A percentile compares a stretch with the other conserved stretches of the same genome.
Evolutionary conservation across 768 basidiomycete species (phyloP).

Genomic region (Austroboletus eburneus): DNA sequence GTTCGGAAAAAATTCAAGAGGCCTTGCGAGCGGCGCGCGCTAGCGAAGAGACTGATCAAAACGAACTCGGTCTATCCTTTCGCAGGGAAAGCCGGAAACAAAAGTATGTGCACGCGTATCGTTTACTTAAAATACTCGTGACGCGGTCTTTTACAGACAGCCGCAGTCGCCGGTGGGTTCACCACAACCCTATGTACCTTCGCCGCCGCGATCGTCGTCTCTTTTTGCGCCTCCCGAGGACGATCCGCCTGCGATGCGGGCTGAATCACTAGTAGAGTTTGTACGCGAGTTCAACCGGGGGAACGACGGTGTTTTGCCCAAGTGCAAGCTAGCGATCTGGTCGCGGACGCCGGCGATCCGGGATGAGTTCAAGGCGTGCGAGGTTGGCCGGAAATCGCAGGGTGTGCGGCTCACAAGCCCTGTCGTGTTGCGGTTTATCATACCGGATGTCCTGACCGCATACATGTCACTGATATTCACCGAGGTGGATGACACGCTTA

Average conservation of each 20-base stretch:
- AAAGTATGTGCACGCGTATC: constrained; percentile 39
- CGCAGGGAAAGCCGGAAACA: constrained; percentile 53
- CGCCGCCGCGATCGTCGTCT: constrained; percentile 34
- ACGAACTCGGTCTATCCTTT: constrained; percentile 42
- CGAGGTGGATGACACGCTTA: constrained; percentile 33
- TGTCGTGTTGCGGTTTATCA: constrained; percentile 51
- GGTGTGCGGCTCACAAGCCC: constrained; percentile 18
- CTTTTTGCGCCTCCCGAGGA: constrained; percentile 42
- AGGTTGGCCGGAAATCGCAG: constrained; percentile 8
- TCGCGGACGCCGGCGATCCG: constrained; percentile 27
- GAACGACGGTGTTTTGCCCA: constrained; percentile 3
- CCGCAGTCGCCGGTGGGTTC: constrained; percentile 53
- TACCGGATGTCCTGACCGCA: constrained; percentile 62
- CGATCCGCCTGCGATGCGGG: constrained; percentile 36
- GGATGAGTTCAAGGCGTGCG: constrained; percentile 8
- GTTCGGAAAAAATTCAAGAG: constrained; percentile 52
- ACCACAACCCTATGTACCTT: constrained; percentile 52
- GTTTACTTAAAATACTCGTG: neutral
- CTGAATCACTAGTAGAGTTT: constrained; percentile 48
- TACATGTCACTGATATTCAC: constrained; percentile 52
- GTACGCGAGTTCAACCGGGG: constrained; percentile 54
- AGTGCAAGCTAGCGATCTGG: constrained; percentile 54
- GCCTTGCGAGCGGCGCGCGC: constrained; percentile 52
- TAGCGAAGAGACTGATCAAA: constrained; percentile 51
- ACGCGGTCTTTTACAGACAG: constrained; percentile 32